Evolutionary conservation across 495 filamentous ascomycete species (phyloP).

Genomic region (Jackrogersella multiformis): DNA sequence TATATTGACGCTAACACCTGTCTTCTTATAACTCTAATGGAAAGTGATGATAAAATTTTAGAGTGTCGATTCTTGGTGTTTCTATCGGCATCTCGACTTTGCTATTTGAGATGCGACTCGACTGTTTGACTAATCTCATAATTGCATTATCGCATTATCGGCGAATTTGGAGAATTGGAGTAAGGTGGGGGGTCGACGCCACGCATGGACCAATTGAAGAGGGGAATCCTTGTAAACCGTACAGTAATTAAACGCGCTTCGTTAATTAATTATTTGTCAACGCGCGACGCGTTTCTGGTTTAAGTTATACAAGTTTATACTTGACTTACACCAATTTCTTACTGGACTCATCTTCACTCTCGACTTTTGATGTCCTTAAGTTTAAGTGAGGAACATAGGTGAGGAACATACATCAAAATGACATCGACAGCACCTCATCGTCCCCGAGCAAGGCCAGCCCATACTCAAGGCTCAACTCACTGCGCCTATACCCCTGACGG

Average conservation of each 20-base stretch:
- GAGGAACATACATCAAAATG: conserved; percentile 47
- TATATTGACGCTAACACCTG: not conserved
- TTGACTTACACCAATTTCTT: conserved; percentile 13
- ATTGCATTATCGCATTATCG: conserved; percentile 25
- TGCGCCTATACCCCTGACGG: conserved; percentile 67
- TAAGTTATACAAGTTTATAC: not conserved
- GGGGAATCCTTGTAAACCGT: conserved; percentile 26
- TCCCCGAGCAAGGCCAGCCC: conserved; percentile 60
- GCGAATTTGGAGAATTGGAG: conserved; percentile 32
- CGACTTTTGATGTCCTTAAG: not conserved
- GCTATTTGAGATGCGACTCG: not conserved
- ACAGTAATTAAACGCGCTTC: conserved; percentile 12
- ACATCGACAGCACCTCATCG: conserved; percentile 58
- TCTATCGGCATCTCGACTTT: conserved; percentile 6
- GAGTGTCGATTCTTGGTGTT: conserved; percentile 21
- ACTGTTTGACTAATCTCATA: not conserved
- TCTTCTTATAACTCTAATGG: not conserved
- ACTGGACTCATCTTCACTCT: not conserved
- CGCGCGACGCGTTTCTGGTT: conserved; percentile 37
- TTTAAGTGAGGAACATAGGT: conserved; percentile 5
- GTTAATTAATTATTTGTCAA: conserved; percentile 31
- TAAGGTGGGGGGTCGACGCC: conserved; percentile 11
- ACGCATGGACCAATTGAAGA: conserved; percentile 9
- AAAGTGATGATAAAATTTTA: not conserved
- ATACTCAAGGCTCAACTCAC: conserved; percentile 62